Percentiles rank a stretch among this genome's conserved stretches.
These are phyloP conservation scores for Drechmeria coniospora DNA, from an alignment of 2,329 filamentous ascomycete genomes.

Conservation along the genomic window DNA sequence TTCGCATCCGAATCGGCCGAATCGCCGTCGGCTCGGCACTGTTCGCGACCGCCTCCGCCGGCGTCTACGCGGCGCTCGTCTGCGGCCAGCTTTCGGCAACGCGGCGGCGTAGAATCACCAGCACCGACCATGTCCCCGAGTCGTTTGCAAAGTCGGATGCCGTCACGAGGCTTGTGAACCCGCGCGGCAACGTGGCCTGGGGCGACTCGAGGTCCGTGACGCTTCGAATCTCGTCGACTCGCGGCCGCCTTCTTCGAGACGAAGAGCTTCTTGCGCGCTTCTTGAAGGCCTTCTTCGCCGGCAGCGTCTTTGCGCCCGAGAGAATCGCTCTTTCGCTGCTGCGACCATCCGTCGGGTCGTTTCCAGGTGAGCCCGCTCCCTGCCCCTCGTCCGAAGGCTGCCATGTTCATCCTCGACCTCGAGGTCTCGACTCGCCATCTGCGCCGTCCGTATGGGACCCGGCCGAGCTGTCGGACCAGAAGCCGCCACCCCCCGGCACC, in stretches of 20 bases:
- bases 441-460: constrained; percentile 10
- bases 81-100: background rate
- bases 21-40: background rate
- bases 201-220: constrained; percentile 11
- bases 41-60: background rate
- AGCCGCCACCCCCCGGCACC: constrained; percentile 8
- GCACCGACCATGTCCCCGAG: constrained; percentile 7
- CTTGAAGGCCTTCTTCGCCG: constrained; percentile 15
- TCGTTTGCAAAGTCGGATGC: constrained; percentile 11
- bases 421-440: too few species aligned
- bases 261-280: constrained; percentile 14
- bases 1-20: background rate
- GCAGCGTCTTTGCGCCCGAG: constrained; percentile 13
- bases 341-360: background rate
- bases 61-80: constrained; percentile 2
- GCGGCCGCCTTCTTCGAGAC: constrained; percentile 8
- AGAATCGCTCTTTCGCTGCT: constrained; percentile 6
- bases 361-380: background rate
- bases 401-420: too few species aligned
- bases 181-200: constrained; percentile 5
- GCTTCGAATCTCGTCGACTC: constrained; percentile 10
- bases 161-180: constrained; percentile 12
- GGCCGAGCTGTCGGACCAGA: constrained; percentile 6
- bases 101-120: constrained; percentile 6
- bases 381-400: too few species aligned